These are phyloP conservation scores for Coniochaeta sp. DNA, from an alignment of 2,329 filamentous ascomycete species.

Conservation along the genomic window DNA sequence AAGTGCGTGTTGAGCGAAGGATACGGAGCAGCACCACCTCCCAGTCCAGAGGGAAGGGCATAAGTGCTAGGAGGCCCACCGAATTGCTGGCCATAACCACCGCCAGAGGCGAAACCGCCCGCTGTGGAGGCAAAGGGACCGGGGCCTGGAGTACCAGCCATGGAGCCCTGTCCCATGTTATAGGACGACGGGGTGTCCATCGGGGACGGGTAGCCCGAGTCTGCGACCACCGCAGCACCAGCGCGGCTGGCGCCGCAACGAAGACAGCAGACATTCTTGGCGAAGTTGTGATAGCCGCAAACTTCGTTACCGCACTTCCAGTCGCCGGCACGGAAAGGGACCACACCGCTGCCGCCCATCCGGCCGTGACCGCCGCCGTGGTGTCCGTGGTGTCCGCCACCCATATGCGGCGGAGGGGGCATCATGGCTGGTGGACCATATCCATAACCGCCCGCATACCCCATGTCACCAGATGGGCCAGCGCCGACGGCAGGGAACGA, in stretches of 20 bases:
- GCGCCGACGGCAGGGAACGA: constrained; percentile 93
- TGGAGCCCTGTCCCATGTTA: constrained; percentile 79
- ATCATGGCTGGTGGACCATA: constrained; percentile 73
- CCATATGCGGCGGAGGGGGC: constrained; percentile 67
- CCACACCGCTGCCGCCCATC: constrained; percentile 75
- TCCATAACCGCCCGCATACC: constrained; percentile 54
- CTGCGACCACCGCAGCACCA: constrained; percentile 86
- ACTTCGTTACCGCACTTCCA: constrained; percentile 99
- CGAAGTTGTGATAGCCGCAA: constrained; percentile 98
- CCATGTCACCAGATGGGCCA: constrained; percentile 59
- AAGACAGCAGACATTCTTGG: constrained; percentile 97
- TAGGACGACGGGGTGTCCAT: constrained; percentile 83
- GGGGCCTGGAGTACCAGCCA: constrained; percentile 74
- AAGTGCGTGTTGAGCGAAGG: constrained; percentile 78
- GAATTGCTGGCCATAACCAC: constrained; percentile 69
- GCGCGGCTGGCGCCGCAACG: constrained; percentile 93
- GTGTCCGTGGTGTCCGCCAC: constrained; percentile 42
- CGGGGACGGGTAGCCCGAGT: constrained; percentile 77
- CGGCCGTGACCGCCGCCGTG: constrained; percentile 47
- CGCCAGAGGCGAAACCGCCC: constrained; percentile 58
- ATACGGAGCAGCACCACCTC: constrained; percentile 71
- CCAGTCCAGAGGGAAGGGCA: constrained; percentile 77
- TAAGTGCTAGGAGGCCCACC: constrained; percentile 84
- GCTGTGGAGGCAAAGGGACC: constrained; percentile 66
- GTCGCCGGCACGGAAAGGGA: constrained; percentile 95